Evolutionary conservation across 148 eudicot genomes (phyloP).

Genomic region (Fallopia convolvulus): DNA sequence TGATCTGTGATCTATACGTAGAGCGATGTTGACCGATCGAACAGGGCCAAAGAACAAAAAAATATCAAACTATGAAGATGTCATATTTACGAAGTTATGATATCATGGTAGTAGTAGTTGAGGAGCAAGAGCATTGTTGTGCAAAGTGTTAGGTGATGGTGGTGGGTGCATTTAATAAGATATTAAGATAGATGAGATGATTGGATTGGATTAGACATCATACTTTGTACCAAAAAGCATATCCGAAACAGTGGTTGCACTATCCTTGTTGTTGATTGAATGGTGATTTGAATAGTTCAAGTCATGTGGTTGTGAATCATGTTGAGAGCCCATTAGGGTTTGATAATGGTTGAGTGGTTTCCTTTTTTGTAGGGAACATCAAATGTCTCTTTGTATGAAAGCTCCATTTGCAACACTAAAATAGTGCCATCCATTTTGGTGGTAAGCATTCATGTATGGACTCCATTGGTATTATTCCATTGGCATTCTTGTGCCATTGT

Average conservation of each 20-base stretch:
- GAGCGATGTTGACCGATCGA: no score
- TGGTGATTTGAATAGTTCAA: conserved; percentile 3
- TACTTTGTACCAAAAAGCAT: not conserved
- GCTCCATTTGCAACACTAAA: conserved; percentile 2
- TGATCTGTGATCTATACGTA: no score
- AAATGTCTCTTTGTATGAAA: conserved; percentile 4
- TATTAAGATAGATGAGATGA: not conserved
- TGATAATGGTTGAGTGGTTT: not conserved
- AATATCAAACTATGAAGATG: not conserved
- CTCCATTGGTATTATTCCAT: not conserved
- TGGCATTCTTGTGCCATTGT: not conserved
- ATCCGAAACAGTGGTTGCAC: conserved; percentile 10
- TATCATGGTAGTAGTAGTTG: conserved; percentile 4
- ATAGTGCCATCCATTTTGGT: conserved; percentile 2
- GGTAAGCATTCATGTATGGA: not conserved
- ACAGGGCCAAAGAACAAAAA: not conserved
- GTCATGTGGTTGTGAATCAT: not conserved
- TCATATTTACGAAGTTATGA: not conserved
- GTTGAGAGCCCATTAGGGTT: conserved; percentile 9
- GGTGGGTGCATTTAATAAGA: conserved; percentile 9
- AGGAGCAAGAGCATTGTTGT: not conserved
- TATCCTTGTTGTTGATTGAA: conserved; percentile 10
- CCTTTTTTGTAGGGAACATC: conserved; percentile 4
- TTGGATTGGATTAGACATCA: not conserved
- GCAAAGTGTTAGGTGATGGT: not conserved